Base-by-base conservation (phyloP, 129 eudicot species). In the Heracleum sosnowskyi region DNA sequence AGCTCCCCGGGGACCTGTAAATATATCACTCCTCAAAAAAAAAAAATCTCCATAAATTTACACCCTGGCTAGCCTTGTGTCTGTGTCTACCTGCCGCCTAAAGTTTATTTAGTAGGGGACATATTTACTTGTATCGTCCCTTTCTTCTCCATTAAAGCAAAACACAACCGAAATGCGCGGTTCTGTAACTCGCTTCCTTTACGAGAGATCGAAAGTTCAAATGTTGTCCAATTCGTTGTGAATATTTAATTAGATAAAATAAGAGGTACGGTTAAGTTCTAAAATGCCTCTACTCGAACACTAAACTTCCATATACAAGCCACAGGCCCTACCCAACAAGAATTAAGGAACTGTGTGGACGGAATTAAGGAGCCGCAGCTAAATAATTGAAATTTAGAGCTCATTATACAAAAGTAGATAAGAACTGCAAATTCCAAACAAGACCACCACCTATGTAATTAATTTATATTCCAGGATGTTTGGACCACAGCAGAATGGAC, bases 401-500 rank as follows among this genome's bases (percentile, higher is more conserved):
- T 20, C 62, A 53, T 22, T 53, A 53, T 1, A 57, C 33, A 9
- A 57, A 57, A 57, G 16, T n/a, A 57, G 33, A 10, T 10, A n/a
- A 57, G 66, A n/a, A 57, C 15, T n/a, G 4, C 33, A 57, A n/a
- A 57, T 57, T 57, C 66, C 33, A 57, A 57, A 57, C 66, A n/a
- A 57, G 66, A 57, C 66, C 66, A 57, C 66, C 66, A 57, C 66
- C 11, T 0, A n/a, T 57, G 13, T 57, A 9, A 64, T 64, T 15
- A 64, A 64, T 64, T 57, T 20, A 64, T 12, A 33, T 64, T 64
- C 71, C 39, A 64, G 71, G 71, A 64, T 64, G 39, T 64, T 70
- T 70, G 69, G 77, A 71, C 82, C 77, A 78, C 76, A 37, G 75
- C 7, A 28, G 76, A n/a, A 34, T 29, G 17, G 77, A 39, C 26